These are phyloP conservation scores for Cordyceps farinosa DNA, from an alignment of 2,329 filamentous ascomycete genomes.

Conservation along the genomic window DNA sequence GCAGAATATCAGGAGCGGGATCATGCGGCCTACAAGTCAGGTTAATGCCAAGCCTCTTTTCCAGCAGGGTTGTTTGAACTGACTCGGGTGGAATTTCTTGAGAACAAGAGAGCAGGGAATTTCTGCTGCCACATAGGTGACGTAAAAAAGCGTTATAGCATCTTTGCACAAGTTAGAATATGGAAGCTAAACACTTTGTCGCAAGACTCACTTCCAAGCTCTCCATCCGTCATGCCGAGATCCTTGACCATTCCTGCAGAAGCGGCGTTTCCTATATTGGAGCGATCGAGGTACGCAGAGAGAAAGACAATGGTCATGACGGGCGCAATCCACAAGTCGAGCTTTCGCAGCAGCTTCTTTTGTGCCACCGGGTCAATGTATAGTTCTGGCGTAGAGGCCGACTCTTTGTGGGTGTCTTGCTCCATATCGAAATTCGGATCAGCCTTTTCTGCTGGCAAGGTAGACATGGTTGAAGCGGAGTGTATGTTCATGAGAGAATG, in stretches of 20 bases:
- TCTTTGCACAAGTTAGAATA: conserved; percentile 6
- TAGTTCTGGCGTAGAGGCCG: not conserved
- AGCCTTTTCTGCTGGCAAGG: not conserved
- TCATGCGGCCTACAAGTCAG: not conserved
- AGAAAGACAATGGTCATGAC: conserved; percentile 19
- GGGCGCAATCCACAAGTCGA: conserved; percentile 30
- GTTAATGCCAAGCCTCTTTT: too few relatives aligned
- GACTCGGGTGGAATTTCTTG: conserved; percentile 28
- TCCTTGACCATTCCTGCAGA: too few relatives aligned
- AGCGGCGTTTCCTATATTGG: too few relatives aligned
- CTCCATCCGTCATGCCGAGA: too few relatives aligned
- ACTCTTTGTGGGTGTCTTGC: not conserved
- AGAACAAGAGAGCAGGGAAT: conserved; percentile 30
- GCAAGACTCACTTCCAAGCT: too few relatives aligned
- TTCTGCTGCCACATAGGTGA: conserved; percentile 29
- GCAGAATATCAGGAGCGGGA: too few relatives aligned
- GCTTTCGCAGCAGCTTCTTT: conserved; percentile 28
- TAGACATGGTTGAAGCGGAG: not conserved
- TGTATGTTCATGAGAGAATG: not conserved
- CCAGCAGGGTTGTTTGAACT: not conserved
- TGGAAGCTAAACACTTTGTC: too few relatives aligned
- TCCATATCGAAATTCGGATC: not conserved
- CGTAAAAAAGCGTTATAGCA: conserved; percentile 28
- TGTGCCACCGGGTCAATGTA: conserved; percentile 21
- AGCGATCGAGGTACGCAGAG: too few relatives aligned